phyloP scores from a whole-genome alignment of 2,329 filamentous ascomycete species.

The Fusarium sp. region DNA sequence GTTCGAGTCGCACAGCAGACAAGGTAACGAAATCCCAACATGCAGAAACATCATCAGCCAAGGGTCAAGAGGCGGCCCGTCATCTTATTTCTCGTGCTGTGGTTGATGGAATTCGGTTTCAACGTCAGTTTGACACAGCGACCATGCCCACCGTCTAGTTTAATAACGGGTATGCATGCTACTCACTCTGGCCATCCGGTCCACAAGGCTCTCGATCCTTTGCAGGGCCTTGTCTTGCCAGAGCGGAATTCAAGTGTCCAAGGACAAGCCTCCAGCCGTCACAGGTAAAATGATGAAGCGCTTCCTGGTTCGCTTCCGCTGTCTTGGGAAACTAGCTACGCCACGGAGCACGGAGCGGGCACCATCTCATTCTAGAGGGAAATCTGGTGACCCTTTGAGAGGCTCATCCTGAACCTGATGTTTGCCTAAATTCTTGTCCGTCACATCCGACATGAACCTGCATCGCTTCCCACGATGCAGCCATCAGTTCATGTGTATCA shows the following conservation, averaged over 20 bases:
- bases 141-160: slow-evolving; percentile 18
- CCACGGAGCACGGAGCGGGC: slow-evolving; percentile 19
- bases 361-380: slow-evolving; percentile 32
- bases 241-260: slow-evolving; percentile 12
- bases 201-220: slow-evolving; percentile 17
- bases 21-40: slow-evolving; percentile 11
- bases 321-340: slow-evolving; percentile 24
- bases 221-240: slow-evolving; percentile 10
- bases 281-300: slow-evolving; percentile 40
- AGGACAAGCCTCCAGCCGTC: slow-evolving; percentile 38
- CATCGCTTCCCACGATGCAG: slow-evolving; percentile 3
- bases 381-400: slow-evolving; percentile 5
- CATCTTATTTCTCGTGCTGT: slow-evolving; percentile 39
- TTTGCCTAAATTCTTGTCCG: slow-evolving; percentile 17
- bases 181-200: slow-evolving; percentile 18
- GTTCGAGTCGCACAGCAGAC: slow-evolving; percentile 8
- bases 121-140: slow-evolving; percentile 32
- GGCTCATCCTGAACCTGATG: slow-evolving; percentile 29
- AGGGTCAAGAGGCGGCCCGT: slow-evolving; percentile 34
- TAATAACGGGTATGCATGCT: slow-evolving; percentile 24
- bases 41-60: slow-evolving; percentile 33
- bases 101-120: slow-evolving; percentile 44
- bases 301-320: slow-evolving; percentile 27
- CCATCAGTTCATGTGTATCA: slow-evolving; percentile 6
- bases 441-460: slow-evolving; percentile 5